Conservation (phyloP, 495 filamentous ascomycete genomes). For the Podospora anserina region DNA sequence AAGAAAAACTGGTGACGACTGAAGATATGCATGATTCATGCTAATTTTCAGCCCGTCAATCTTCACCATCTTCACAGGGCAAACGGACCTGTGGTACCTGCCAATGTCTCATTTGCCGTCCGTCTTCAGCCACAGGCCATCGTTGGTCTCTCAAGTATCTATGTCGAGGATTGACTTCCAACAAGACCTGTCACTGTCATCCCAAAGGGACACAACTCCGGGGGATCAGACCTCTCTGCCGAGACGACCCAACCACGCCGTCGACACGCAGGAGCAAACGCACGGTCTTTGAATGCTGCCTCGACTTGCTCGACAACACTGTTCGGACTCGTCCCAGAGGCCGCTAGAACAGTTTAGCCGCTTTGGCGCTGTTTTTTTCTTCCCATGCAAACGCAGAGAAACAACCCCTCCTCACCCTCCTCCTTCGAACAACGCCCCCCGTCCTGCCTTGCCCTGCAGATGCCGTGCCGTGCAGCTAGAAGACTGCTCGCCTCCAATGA, state of each 20-base stretch:
- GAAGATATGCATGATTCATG: slow-evolving; percentile 10
- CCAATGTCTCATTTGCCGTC: background rate
- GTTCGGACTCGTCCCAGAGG: background rate
- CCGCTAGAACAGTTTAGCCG: slow-evolving; percentile 13
- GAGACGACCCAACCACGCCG: slow-evolving; percentile 8
- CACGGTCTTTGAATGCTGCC: slow-evolving; percentile 5
- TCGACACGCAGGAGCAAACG: slow-evolving; percentile 7
- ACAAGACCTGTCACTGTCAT: background rate
- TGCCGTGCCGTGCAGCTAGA: slow-evolving; percentile 25
- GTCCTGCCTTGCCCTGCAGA: slow-evolving; percentile 18
- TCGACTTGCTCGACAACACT: background rate
- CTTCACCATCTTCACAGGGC: background rate
- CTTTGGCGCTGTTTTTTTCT: slow-evolving; percentile 3
- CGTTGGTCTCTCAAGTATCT: background rate
- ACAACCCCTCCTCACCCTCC: background rate
- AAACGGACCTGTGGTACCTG: slow-evolving; percentile 1
- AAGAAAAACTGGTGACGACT: background rate
- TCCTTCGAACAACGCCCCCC: no score
- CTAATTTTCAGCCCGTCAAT: slow-evolving; percentile 11
- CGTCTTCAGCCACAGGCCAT: slow-evolving; percentile 1
- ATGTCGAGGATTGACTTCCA: background rate
- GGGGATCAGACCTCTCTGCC: slow-evolving; percentile 10
- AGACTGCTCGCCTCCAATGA: slow-evolving; percentile 5
- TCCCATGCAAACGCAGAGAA: slow-evolving; percentile 15
- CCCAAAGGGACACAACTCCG: no score